phyloP scores from a whole-genome alignment of 805 yeast genomes.

The Candida broadrunensis region DNA sequence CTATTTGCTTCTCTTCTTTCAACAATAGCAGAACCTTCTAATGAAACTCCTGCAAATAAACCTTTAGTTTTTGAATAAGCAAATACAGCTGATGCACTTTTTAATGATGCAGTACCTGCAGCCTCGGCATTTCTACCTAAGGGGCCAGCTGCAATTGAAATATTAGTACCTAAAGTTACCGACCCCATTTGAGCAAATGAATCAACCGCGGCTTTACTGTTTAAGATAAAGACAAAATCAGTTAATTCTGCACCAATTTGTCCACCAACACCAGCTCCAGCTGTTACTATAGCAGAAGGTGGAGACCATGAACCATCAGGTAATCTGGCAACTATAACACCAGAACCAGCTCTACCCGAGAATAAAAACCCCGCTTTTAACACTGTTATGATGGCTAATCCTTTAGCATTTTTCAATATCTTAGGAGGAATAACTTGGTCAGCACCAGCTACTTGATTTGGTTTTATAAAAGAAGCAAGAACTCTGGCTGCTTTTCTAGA shows the following conservation, averaged over 20 bases:
- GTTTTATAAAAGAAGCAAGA: constrained; percentile 85
- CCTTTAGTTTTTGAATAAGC: constrained; percentile 96
- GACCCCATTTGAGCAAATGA: constrained; percentile 94
- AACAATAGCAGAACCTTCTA: constrained; percentile 94
- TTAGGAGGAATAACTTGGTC: constrained; percentile 88
- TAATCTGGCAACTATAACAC: constrained; percentile 87
- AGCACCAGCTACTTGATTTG: constrained; percentile 89
- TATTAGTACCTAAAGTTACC: constrained; percentile 90
- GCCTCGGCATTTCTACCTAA: constrained; percentile 97
- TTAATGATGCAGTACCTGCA: constrained; percentile 88
- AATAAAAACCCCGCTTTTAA: constrained; percentile 94
- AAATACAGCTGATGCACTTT: constrained; percentile 85
- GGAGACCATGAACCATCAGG: constrained; percentile 98
- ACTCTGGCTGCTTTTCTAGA: constrained; percentile 87
- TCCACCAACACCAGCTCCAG: constrained; percentile 99
- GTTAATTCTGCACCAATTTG: constrained; percentile 95
- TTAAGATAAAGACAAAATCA: constrained; percentile 90
- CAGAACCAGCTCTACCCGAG: constrained; percentile 97
- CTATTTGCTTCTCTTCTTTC: constrained; percentile 97
- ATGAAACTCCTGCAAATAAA: constrained; percentile 92
- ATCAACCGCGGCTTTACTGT: constrained; percentile 83
- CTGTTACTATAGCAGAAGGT: constrained; percentile 92
- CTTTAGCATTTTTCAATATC: constrained; percentile 84
- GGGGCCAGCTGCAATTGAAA: constrained; percentile 97
- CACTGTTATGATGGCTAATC: constrained; percentile 90